Evolutionary conservation across 805 yeast genomes (phyloP).

Genomic region (Cyberlindnera lachancei): DNA sequence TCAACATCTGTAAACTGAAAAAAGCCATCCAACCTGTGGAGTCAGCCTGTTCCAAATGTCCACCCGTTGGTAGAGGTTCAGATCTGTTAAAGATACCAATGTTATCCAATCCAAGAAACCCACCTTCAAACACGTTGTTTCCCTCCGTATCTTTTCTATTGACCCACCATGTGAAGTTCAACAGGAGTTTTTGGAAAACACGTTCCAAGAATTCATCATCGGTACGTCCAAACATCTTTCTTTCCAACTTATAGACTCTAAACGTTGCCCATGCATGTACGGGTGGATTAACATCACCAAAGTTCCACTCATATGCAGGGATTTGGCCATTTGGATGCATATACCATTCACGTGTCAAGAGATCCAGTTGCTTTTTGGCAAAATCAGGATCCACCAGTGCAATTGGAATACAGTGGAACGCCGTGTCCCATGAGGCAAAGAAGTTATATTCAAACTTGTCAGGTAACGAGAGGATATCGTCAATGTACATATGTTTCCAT

Average conservation of each 20-base stretch:
- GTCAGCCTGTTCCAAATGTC: constrained; percentile 85
- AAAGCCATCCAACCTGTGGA: constrained; percentile 98
- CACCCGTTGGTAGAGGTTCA: constrained; percentile 91
- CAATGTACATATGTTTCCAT: constrained; percentile 85
- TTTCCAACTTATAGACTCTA: constrained; percentile 79
- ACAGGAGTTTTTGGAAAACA: constrained; percentile 83
- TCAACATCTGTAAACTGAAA: constrained; percentile 82
- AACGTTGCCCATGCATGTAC: constrained; percentile 95
- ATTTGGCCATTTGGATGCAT: constrained; percentile 98
- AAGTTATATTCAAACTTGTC: constrained; percentile 96
- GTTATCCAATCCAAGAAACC: constrained; percentile 86
- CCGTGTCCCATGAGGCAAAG: constrained; percentile 96
- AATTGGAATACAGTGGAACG: constrained; percentile 88
- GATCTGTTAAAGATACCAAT: constrained; percentile 90
- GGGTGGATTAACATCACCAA: constrained; percentile 93
- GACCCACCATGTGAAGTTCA: constrained; percentile 97
- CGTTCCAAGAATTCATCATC: constrained; percentile 81
- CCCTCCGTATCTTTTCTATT: constrained; percentile 84
- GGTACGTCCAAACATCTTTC: constrained; percentile 74
- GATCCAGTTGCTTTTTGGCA: constrained; percentile 81
- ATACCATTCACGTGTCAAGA: constrained; percentile 90
- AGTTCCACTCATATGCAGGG: constrained; percentile 97
- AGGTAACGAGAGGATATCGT: constrained; percentile 82
- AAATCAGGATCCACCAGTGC: constrained; percentile 92
- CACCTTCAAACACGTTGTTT: constrained; percentile 88